Evolutionary conservation across 1,284 basidiomycete genomes (phyloP), one percentile per base, ranked within the genome.

Genomic region (Heterobasidion occidentale): DNA sequence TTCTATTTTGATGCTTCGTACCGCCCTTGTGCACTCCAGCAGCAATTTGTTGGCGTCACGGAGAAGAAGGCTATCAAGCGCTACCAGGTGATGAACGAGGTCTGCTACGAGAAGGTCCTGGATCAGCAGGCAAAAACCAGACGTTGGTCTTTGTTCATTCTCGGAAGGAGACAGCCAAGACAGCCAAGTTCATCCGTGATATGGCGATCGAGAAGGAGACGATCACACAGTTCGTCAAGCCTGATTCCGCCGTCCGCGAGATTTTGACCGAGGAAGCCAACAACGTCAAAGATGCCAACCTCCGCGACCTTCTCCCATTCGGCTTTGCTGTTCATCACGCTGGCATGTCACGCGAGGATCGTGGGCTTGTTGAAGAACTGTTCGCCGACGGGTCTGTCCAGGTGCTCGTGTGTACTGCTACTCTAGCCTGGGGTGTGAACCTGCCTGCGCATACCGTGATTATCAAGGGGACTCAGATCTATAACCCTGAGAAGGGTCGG

Each of bases 51-150:
- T 61, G 97, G 97, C 60, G 88, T 99, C 60, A 98, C 96, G 0
- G 97, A 99, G 77, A 98, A 98, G 80, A 99, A 98, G 74, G 97
- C 97, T 0, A 98, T 99, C 80, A 98, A 97, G 72, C 86, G 97
- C 4, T 91, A 96, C 68, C 94, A 98, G 68, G 88, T 98, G 60
- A 96, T 94, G 83, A 99, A 99, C 74, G 95, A 99, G 69, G 95
- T 99, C 46, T 97, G 95, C 70, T 99, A 99, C 76, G 96, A 99
- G 71, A 99, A 99, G 76, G 92, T 97, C 0, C 81, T 96, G 35
- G 93, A 97, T 64, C 91, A 97, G 93, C 91, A 0, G 89, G 91
- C 54, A 92, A 90, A 74, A 91, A 94, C 61, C 92, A 94, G 66
- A 91, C 90, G 0, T 81, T 99, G 38, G 94, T 99, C 36, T 99